These are phyloP conservation scores for Ilyonectria destructans DNA, from an alignment of 2,329 filamentous ascomycete genomes.

Conservation along the genomic window DNA sequence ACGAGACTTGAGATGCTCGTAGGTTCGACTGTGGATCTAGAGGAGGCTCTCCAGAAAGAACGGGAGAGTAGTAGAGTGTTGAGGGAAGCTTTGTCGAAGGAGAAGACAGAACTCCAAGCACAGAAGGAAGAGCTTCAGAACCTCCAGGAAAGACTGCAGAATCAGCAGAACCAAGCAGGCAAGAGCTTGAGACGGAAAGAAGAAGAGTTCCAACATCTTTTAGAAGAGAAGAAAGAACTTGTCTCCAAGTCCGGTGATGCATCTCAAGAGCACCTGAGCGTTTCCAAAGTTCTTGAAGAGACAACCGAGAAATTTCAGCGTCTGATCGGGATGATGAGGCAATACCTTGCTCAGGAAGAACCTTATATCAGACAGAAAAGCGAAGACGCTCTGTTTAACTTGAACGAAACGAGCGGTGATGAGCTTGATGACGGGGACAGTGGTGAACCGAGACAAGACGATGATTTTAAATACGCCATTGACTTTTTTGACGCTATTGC, in stretches of 20 bases:
- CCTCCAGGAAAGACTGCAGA: background rate
- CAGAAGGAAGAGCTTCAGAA: too few species aligned
- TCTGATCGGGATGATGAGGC: background rate
- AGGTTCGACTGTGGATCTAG: background rate
- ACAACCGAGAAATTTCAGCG: background rate
- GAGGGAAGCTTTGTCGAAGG: slow-evolving; percentile 2
- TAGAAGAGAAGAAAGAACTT: background rate
- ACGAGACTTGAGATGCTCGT: background rate
- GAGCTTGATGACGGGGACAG: background rate
- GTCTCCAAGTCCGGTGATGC: slow-evolving; percentile 2
- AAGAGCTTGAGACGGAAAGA: background rate
- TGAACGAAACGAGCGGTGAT: background rate
- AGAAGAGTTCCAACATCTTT: background rate
- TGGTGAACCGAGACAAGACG: background rate
- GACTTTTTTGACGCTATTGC: background rate
- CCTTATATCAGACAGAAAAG: slow-evolving; percentile 3
- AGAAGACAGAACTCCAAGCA: background rate
- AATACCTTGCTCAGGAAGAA: slow-evolving; percentile 2
- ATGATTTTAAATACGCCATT: background rate
- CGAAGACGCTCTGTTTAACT: background rate
- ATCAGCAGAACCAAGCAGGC: background rate
- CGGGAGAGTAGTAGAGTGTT: background rate
- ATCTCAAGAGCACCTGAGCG: background rate
- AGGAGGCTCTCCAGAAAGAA: slow-evolving; percentile 2
- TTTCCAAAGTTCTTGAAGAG: background rate